Evolutionary conservation across 1,284 basidiomycete genomes (phyloP), one percentile per base, ranked within the genome.

Genomic region (Ustilago tritici): DNA sequence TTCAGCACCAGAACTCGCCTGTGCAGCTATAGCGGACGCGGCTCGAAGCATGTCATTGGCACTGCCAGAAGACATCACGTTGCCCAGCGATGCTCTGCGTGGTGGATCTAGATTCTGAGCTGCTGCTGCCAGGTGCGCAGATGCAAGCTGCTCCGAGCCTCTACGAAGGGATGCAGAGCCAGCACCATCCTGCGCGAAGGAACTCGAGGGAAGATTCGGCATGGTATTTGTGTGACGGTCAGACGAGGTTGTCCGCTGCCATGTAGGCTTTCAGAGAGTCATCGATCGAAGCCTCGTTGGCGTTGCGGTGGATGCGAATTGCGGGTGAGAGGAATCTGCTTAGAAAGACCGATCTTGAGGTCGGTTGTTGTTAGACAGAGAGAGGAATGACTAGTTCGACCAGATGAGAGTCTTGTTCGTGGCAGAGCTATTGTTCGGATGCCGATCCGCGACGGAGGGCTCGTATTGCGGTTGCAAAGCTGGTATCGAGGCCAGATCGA

Each of bases 21-120:
- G 70, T 1, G 74, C 74, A 6, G 75, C 75, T 66, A 81, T 74
- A 14, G 73, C 73, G 4, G 70, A 77, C 9, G 79, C 79, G 17
- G 79, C 79, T 23, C 71, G 56, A 36, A 81, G 79, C 77, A 81
- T 81, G 19, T 71, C 64, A 34, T 70, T 68, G 50, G 79, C 79
- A 35, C 66, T 81, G 12, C 61, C 68, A 12, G 61, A 12, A 8
- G 62, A 46, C 19, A 55, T 19, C 3, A 52, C 40, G 23, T 61
- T 61, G 10, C 68, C 73, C 1, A 62, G 12, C 0, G 73, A 76
- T 17, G 73, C 63, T 58, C 73, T 70, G 15, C 73, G 64, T 8
- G 58, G 55, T 19, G 66, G 23, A 35, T 17, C 15, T n/a, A 40
- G 23, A 35, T 50, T 34, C 3, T 60, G 53, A 4, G 56, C 8